Conservation (phyloP, 1,139 yeast species). For the Kodamaea alishanica region DNA sequence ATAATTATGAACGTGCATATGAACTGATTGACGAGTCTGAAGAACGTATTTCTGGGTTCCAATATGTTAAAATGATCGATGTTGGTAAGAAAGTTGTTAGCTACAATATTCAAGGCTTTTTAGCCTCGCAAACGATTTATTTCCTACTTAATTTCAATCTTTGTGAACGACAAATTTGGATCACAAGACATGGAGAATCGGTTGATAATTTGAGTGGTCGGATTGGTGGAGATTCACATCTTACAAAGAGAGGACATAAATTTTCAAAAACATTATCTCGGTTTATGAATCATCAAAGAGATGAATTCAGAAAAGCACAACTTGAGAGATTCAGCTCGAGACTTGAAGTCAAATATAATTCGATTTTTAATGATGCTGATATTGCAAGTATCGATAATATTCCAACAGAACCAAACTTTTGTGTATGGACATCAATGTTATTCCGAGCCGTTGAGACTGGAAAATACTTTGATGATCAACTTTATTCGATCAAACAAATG, state of each 20-base stretch:
- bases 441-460: conserved; percentile 77
- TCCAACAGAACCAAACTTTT: conserved; percentile 65
- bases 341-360: conserved; percentile 40
- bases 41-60: conserved; percentile 58
- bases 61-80: conserved; percentile 91
- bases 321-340: conserved; percentile 48
- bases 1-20: conserved; percentile 84
- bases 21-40: conserved; percentile 78
- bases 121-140: conserved; percentile 91
- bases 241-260: conserved; percentile 74
- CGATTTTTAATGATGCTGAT: conserved; percentile 26
- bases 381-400: conserved; percentile 31
- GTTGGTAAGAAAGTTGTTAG: conserved; percentile 93
- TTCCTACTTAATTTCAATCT: conserved; percentile 86
- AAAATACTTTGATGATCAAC: conserved; percentile 63
- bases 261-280: conserved; percentile 69
- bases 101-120: conserved; percentile 84
- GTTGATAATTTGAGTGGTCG: conserved; percentile 77
- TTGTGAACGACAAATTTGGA: conserved; percentile 90
- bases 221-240: conserved; percentile 87
- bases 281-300: conserved; percentile 71
- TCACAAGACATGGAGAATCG: conserved; percentile 92
- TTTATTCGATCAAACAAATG: conserved; percentile 81
- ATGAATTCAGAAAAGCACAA: conserved; percentile 65
- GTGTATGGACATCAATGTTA: conserved; percentile 93